Base-by-base conservation (phyloP, 306 rosid species). In the Cicer judaicum region DNA sequence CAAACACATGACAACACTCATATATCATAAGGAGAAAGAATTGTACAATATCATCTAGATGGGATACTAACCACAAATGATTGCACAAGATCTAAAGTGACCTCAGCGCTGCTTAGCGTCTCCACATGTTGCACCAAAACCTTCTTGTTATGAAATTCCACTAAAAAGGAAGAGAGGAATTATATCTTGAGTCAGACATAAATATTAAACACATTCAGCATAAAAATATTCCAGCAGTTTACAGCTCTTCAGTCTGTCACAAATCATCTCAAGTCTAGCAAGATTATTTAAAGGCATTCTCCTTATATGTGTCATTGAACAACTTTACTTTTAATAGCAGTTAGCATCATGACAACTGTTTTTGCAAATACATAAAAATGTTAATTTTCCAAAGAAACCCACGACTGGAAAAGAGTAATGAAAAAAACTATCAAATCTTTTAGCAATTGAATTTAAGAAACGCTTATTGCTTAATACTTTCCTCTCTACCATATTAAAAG, bases 61-160 rank as follows among this genome's bases (percentile, higher is more conserved):
- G 14, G 49, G 9, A 14, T 57, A 84, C 97, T 77, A 18, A 89
- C 98, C 93, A 90, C 86, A 38, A 87, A 85, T 8, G 87, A 85
- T 62, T 88, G 93, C 55, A 94, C 90, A 61, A 87, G 50, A 61
- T 86, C 93, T 76, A 84, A 41, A 53, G 88, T 81, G 56, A 82
- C 86, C 71, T 85, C 89, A 44, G 86, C 72, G 88, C 85, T 82
- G 85, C 72, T 79, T 39, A 87, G 65, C 61, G 99, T 94, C 85
- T 94, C 93, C 50, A 94, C 89, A 79, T 85, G 99, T 82, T 77
- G 96, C 47, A 94, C 85, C 42, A 93, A 82, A 70, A 93, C 87
- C 87, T 91, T 93, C 86, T 87, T 89, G 74, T 80, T 82, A 70
- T 82, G 87, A 62, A 83, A 74, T 55, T 87, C 87, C 79, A 68